Evolutionary conservation across 1,284 basidiomycete species (phyloP).

Genomic region (Earliella scabrosa): DNA sequence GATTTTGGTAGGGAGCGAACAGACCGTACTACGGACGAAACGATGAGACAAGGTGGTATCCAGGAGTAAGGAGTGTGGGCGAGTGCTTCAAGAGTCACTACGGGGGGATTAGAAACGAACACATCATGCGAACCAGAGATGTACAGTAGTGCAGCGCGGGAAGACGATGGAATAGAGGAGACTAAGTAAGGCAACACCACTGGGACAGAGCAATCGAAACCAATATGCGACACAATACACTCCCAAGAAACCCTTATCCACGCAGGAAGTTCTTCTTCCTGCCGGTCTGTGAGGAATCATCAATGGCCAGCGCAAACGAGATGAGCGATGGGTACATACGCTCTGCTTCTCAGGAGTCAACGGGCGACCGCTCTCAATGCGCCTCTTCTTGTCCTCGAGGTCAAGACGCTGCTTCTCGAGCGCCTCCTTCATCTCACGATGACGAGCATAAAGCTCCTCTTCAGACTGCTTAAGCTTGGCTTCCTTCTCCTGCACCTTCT

Average conservation of each 20-base stretch:
- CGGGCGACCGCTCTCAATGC: conserved; percentile 92
- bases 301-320: not conserved
- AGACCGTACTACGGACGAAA: conserved; percentile 48
- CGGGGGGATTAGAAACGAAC: conserved; percentile 33
- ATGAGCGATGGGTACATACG: conserved; percentile 46
- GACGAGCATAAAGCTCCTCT: conserved; percentile 95
- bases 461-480: conserved; percentile 97
- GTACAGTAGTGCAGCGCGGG: conserved; percentile 42
- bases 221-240: conserved; percentile 23
- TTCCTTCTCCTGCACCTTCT: conserved; percentile 99
- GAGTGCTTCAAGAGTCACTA: conserved; percentile 36
- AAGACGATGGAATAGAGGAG: conserved; percentile 28
- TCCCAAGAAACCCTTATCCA: conserved; percentile 44
- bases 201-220: conserved; percentile 35
- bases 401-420: conserved; percentile 96
- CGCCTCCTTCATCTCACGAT: conserved; percentile 98
- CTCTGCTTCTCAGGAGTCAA: conserved; percentile 92
- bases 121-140: conserved; percentile 50
- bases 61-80: conserved; percentile 61
- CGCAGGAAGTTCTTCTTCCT: conserved; percentile 82
- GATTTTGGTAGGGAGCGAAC: conserved; percentile 36
- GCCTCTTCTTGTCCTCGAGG: conserved; percentile 98
- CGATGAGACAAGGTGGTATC: conserved; percentile 59
- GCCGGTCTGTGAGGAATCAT: conserved; percentile 48
- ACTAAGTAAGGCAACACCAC: conserved; percentile 39